Conservation (phyloP, 2,329 filamentous ascomycete species). For the Periglandula ipomoeae region DNA sequence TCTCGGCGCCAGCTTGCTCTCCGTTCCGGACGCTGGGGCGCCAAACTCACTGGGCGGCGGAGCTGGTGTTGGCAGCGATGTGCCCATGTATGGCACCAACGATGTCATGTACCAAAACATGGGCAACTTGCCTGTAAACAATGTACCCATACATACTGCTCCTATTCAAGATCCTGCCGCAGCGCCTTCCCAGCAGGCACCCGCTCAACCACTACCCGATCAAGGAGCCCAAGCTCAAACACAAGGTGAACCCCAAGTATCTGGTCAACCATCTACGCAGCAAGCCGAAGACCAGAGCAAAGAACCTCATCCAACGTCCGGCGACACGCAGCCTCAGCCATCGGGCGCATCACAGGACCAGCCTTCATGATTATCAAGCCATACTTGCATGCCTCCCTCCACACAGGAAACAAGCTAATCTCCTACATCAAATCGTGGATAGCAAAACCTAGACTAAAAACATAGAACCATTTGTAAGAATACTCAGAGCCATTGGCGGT, state of each 20-base stretch:
- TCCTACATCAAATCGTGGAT: no score
- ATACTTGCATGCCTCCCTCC: no score
- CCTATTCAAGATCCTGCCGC: not conserved
- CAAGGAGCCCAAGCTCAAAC: not conserved
- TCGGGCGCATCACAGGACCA: no score
- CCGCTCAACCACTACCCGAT: not conserved
- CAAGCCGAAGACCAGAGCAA: no score
- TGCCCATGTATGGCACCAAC: not conserved
- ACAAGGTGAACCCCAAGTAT: not conserved
- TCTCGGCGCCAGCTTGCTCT: conserved; percentile 41
- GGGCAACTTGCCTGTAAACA: not conserved
- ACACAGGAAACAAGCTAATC: no score
- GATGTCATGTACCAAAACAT: not conserved
- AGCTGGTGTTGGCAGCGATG: not conserved
- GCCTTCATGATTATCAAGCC: no score
- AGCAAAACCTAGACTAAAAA: no score
- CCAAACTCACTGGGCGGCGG: not conserved
- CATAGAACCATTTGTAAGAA: no score
- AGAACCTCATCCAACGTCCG: no score
- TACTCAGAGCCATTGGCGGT: no score
- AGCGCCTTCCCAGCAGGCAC: not conserved
- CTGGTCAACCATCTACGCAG: no score
- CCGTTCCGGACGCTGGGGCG: conserved; percentile 9
- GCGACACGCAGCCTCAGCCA: no score
- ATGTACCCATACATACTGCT: not conserved